Conservation (phyloP, 2,329 filamentous ascomycete species). For the Penicillium frequentans region DNA sequence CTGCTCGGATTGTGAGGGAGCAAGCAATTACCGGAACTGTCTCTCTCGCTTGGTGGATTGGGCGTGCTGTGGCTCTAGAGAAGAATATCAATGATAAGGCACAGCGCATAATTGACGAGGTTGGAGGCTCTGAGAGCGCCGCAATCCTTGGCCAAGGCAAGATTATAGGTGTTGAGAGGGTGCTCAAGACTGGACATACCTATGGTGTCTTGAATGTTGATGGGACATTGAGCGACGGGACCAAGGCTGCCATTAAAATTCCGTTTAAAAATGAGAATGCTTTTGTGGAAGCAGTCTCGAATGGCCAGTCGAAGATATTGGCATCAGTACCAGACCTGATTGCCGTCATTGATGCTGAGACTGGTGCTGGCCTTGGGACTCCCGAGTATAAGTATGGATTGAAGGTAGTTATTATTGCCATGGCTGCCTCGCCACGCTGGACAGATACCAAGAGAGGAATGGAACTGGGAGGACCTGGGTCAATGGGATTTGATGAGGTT, state of each 20-base stretch:
- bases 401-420: slow-evolving; percentile 51
- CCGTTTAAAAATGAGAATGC: slow-evolving; percentile 33
- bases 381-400: slow-evolving; percentile 59
- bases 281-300: slow-evolving; percentile 17
- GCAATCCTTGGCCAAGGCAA: slow-evolving; percentile 22
- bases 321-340: slow-evolving; percentile 60
- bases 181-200: slow-evolving; percentile 21
- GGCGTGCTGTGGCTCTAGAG: slow-evolving; percentile 18
- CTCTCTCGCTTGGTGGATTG: slow-evolving; percentile 53
- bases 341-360: slow-evolving; percentile 56
- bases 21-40: slow-evolving; percentile 50
- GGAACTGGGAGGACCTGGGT: slow-evolving; percentile 40
- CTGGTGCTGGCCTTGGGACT: slow-evolving; percentile 57
- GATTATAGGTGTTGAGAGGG: slow-evolving; percentile 19
- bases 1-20: slow-evolving; percentile 6
- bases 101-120: slow-evolving; percentile 19
- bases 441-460: slow-evolving; percentile 40
- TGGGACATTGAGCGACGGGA: slow-evolving; percentile 18
- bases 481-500: slow-evolving; percentile 21
- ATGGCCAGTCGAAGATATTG: slow-evolving; percentile 36
- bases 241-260: slow-evolving; percentile 12
- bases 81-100: slow-evolving; percentile 13
- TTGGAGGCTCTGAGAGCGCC: slow-evolving; percentile 18
- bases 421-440: slow-evolving; percentile 54
- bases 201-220: slow-evolving; percentile 45